phyloP scores from a whole-genome alignment of 2,329 filamentous ascomycete species.

The Colletotrichum simmondsii region DNA sequence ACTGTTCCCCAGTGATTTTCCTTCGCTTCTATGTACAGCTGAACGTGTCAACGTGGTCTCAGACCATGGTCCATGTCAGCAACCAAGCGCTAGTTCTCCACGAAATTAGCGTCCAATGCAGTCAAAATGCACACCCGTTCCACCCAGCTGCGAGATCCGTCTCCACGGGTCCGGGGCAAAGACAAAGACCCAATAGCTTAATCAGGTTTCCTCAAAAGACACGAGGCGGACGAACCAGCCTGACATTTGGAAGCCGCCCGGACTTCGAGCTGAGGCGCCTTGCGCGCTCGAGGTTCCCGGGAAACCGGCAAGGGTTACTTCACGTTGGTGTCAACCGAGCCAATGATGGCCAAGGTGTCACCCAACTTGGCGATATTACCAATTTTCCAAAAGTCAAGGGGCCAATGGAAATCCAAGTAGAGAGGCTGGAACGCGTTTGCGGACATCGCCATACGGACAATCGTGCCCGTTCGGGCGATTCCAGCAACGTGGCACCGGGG shows the following conservation, averaged over 20 bases:
- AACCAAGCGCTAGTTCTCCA: neutral
- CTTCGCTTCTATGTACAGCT: neutral
- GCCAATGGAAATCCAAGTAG: neutral
- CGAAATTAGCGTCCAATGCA: neutral
- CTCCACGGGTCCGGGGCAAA: neutral
- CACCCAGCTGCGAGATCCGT: neutral
- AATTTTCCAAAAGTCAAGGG: too few species aligned
- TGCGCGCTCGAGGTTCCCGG: neutral
- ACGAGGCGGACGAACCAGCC: neutral
- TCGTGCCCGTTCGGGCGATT: neutral
- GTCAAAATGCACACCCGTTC: neutral
- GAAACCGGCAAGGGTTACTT: neutral
- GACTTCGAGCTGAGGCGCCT: neutral
- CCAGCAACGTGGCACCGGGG: neutral
- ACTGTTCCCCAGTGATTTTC: neutral
- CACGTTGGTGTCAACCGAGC: neutral
- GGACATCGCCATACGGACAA: neutral
- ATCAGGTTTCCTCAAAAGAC: neutral
- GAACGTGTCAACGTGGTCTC: neutral
- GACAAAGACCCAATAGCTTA: neutral
- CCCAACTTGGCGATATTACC: neutral
- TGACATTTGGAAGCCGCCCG: neutral
- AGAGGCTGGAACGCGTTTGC: neutral
- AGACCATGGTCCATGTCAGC: neutral
- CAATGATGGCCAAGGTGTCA: neutral